Conservation (phyloP, 176 grass and related monocot species). For the Zea luxurians region DNA sequence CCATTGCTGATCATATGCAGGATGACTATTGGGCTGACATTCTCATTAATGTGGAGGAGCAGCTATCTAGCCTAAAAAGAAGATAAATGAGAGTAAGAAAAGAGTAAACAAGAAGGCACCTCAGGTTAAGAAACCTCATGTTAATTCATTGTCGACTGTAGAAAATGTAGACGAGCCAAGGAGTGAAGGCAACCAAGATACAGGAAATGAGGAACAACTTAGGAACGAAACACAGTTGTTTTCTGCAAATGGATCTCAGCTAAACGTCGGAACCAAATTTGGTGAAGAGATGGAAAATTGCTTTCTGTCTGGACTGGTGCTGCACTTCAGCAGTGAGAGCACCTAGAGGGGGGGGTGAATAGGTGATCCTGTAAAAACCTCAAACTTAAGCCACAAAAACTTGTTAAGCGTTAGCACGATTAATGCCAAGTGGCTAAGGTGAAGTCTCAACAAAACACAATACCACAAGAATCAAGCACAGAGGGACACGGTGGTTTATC, state of each 20-base stretch:
- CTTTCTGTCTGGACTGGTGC: slow-evolving; percentile 37
- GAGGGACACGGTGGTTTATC: no score
- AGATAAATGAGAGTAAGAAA: slow-evolving; percentile 41
- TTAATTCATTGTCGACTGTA: background rate
- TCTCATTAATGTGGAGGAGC: slow-evolving; percentile 55
- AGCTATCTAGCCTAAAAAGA: slow-evolving; percentile 44
- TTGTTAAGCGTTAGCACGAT: no score
- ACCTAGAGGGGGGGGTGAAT: no score
- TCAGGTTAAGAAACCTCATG: background rate
- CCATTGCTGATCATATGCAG: slow-evolving; percentile 43
- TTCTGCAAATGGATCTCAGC: no score
- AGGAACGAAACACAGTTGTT: no score
- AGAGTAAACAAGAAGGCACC: slow-evolving; percentile 39
- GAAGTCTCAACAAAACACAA: no score
- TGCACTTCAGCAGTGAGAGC: slow-evolving; percentile 47
- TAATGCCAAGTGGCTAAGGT: no score
- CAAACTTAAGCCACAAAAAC: no score
- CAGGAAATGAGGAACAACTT: background rate
- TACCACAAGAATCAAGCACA: no score
- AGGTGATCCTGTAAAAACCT: no score
- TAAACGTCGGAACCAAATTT: slow-evolving; percentile 10
- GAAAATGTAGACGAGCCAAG: slow-evolving; percentile 23
- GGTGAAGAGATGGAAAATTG: slow-evolving; percentile 42
- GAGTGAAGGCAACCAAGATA: slow-evolving; percentile 18
- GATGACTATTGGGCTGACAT: slow-evolving; percentile 67